A percentile compares a stretch with the other conserved stretches of the same genome.
phyloP scores from a whole-genome alignment of 495 filamentous ascomycete species.

The Viridothelium virens region DNA sequence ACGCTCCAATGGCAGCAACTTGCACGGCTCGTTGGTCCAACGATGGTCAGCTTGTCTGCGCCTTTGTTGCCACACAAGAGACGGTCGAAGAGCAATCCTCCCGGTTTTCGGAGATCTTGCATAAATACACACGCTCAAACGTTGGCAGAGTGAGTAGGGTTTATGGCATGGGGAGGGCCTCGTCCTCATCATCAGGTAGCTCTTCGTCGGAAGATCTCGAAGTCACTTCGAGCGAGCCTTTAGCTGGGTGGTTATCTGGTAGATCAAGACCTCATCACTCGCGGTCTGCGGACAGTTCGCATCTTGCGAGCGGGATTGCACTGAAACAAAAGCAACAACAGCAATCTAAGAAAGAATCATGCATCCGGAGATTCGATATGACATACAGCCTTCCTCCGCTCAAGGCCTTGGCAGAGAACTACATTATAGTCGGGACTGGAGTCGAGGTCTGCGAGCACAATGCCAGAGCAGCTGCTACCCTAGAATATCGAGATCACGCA shows the following conservation, averaged over 20 bases:
- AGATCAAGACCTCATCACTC: neutral
- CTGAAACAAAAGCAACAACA: neutral
- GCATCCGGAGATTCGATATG: neutral
- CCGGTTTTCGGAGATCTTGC: neutral
- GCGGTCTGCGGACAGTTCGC: conserved; percentile 2
- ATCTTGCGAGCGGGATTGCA: neutral
- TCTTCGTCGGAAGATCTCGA: conserved; percentile 4
- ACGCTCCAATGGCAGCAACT: conserved; percentile 41
- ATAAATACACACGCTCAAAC: conserved; percentile 3
- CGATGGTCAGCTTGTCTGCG: conserved; percentile 74
- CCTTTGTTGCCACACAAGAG: conserved; percentile 44
- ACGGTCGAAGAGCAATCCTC: conserved; percentile 6
- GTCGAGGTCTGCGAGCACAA: conserved; percentile 67
- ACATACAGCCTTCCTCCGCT: neutral
- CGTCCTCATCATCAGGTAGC: conserved; percentile 4
- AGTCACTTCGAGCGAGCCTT: conserved; percentile 4
- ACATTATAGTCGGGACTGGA: conserved; percentile 29
- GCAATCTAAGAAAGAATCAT: neutral
- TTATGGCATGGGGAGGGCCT: conserved; percentile 1
- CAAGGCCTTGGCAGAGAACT: neutral
- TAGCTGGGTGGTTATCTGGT: neutral
- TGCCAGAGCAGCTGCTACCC: conserved; percentile 62
- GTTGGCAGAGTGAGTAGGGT: neutral
- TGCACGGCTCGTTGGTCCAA: conserved; percentile 73
- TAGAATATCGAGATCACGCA: conserved; percentile 65